phyloP scores from a whole-genome alignment of 768 basidiomycete species.

The Saitozyma sp. region DNA sequence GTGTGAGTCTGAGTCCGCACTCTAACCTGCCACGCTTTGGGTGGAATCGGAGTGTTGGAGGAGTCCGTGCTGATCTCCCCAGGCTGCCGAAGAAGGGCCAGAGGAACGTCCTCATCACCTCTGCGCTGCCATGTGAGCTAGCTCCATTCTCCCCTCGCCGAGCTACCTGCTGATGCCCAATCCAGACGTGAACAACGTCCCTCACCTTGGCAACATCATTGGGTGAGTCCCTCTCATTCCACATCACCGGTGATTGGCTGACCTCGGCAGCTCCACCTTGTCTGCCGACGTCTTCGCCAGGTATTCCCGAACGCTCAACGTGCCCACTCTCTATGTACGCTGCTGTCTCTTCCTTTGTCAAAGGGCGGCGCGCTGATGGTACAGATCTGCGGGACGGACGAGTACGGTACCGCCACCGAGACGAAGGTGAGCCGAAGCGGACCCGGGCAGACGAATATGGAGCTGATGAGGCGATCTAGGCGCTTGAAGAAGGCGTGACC shows the following conservation, averaged over 20 bases:
- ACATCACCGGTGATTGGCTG: constrained; percentile 59
- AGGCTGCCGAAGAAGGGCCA: constrained; percentile 82
- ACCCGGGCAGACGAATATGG: background rate
- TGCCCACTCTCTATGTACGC: constrained; percentile 73
- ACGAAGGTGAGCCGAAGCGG: constrained; percentile 67
- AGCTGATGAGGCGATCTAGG: constrained; percentile 17
- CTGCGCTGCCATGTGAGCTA: constrained; percentile 70
- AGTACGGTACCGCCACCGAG: constrained; percentile 99
- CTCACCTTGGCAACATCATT: constrained; percentile 73
- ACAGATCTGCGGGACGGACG: constrained; percentile 89
- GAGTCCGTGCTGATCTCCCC: constrained; percentile 7
- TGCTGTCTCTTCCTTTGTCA: background rate
- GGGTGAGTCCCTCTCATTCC: constrained; percentile 24
- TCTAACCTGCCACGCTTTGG: background rate
- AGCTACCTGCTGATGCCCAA: background rate
- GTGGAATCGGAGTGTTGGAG: background rate
- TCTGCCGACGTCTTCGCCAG: constrained; percentile 97
- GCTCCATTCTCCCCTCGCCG: background rate
- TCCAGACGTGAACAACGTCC: constrained; percentile 75
- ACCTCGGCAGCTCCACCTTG: constrained; percentile 83
- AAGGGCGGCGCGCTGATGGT: constrained; percentile 5
- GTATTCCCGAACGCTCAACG: constrained; percentile 75
- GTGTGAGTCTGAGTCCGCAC: constrained; percentile 52
- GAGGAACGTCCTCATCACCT: constrained; percentile 85
- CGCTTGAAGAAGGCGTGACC: constrained; percentile 52